Conservation (phyloP, 371 early-diverging fungal species). For the Mycotypha africana region DNA sequence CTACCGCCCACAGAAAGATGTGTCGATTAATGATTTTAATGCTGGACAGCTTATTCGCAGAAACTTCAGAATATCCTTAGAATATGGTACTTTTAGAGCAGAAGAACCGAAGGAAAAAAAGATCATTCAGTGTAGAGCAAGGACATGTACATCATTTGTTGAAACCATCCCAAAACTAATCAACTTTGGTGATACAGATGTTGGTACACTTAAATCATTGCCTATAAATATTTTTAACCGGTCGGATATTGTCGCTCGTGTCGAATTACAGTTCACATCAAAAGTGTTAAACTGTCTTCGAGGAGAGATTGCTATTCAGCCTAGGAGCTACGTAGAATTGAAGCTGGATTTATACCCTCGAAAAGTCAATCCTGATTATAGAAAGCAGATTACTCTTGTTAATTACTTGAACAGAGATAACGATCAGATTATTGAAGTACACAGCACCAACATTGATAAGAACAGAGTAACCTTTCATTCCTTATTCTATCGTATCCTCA, state of each 20-base stretch:
- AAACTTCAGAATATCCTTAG: constrained; percentile 74
- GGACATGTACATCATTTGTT: constrained; percentile 92
- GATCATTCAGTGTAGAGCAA: constrained; percentile 85
- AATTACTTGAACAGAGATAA: constrained; percentile 87
- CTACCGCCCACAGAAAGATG: constrained; percentile 68
- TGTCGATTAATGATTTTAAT: constrained; percentile 52
- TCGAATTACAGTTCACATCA: constrained; percentile 83
- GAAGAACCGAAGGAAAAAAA: constrained; percentile 67
- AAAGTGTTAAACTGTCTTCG: constrained; percentile 88
- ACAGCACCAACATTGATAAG: constrained; percentile 92
- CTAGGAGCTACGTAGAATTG: constrained; percentile 76
- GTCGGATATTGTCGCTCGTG: constrained; percentile 83
- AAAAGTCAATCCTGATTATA: constrained; percentile 96
- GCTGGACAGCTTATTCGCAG: constrained; percentile 74
- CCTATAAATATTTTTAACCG: constrained; percentile 80
- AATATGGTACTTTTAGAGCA: constrained; percentile 57
- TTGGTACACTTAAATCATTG: constrained; percentile 85
- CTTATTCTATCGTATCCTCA: constrained; percentile 91
- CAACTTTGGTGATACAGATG: constrained; percentile 94
- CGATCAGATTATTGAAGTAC: constrained; percentile 88
- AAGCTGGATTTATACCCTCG: constrained; percentile 95
- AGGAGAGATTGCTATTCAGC: constrained; percentile 79
- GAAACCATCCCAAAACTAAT: constrained; percentile 76
- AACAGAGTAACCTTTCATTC: constrained; percentile 95
- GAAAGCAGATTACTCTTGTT: constrained; percentile 92